Evolutionary conservation across 108 stramenopile species (phyloP), one percentile per base, ranked within the genome.

Genomic region (Nannochloropsis granulata): DNA sequence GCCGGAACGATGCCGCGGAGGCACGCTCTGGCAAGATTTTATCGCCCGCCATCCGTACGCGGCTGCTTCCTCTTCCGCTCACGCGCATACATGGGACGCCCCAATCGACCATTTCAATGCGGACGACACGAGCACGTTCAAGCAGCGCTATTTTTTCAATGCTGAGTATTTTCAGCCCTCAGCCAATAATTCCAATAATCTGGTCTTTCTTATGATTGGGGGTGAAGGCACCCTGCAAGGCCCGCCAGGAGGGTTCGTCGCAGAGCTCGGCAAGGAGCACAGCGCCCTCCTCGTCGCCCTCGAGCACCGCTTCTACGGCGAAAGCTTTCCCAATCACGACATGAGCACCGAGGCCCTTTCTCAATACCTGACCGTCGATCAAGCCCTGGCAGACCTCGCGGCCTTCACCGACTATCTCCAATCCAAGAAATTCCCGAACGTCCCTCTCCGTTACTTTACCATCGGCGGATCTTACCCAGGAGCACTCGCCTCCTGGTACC

Each of bases 261-360:
- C 14, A 14, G 43, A 80, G 7, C 84, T 84, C 14, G 84, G 78
- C 79, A 79, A 84, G 84, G 23, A 84, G 23, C 25, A 84, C 84
- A 23, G 79, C 25, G 56, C 56, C 11, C 56, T 71, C 56, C 56
- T 71, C 21, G 43, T 87, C 25, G 56, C 87, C 21, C 43, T 88
- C 9, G 87, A 88, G 44, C 87, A 88, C 80, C 84, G 87, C 12
- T 88, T 85, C 87, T 88, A 88, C 34, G 87, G 87, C 24, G 87
- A 84, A 24, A 81, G 80, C 84, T 21, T 88, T 80, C 87, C 87
- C 13, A 80, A 34, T 0, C 79, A 43, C 26, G 79, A 71, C 80
- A 21, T 83, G 43, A 43, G 79, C 24, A 81, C 44, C 23, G 79
- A 34, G 79, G 81, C 84, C 34, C 21, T 79, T 13, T 13, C 56